These are phyloP conservation scores for Ogataea pini DNA, from an alignment of 805 yeast species.

Conservation along the genomic window DNA sequence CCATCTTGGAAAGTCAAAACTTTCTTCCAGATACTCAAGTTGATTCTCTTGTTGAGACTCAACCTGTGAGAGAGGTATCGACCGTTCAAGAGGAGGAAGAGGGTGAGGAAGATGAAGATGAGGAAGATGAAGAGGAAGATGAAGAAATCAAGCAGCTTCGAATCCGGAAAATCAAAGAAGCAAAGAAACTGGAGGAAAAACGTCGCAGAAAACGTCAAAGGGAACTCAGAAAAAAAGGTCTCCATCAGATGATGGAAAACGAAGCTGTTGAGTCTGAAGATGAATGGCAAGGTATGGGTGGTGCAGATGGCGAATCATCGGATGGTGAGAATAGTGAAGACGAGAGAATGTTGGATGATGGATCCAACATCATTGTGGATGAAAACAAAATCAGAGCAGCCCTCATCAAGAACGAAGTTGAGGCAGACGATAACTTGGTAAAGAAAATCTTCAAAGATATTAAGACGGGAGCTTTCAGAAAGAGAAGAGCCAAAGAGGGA, in stretches of 20 bases:
- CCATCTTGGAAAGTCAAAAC: slow-evolving; percentile 32
- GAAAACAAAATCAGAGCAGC: slow-evolving; percentile 58
- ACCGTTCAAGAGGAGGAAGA: slow-evolving; percentile 21
- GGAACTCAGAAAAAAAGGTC: slow-evolving; percentile 60
- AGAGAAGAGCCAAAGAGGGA: slow-evolving; percentile 51
- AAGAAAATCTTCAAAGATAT: slow-evolving; percentile 70
- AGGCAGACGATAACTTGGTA: slow-evolving; percentile 62
- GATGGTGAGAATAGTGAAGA: slow-evolving; percentile 72
- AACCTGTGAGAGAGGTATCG: neutral
- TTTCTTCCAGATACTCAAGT: slow-evolving; percentile 34
- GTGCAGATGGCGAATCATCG: slow-evolving; percentile 60
- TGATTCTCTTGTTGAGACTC: slow-evolving; percentile 19
- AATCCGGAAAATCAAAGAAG: slow-evolving; percentile 23
- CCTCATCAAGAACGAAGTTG: slow-evolving; percentile 59
- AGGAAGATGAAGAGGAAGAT: slow-evolving; percentile 31
- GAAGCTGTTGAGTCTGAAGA: slow-evolving; percentile 91
- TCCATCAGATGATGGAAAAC: slow-evolving; percentile 64
- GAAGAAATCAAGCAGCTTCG: slow-evolving; percentile 40
- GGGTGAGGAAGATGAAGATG: slow-evolving; percentile 35
- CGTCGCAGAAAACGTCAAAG: slow-evolving; percentile 37
- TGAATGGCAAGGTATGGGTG: slow-evolving; percentile 84
- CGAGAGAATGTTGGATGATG: slow-evolving; percentile 76
- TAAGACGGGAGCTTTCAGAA: slow-evolving; percentile 69
- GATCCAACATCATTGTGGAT: slow-evolving; percentile 54
- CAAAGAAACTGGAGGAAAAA: slow-evolving; percentile 26